A percentile compares a stretch with the other conserved stretches of the same genome.
phyloP scores from a whole-genome alignment of 176 grass and related monocot genomes.

The Triticum turgidum region DNA sequence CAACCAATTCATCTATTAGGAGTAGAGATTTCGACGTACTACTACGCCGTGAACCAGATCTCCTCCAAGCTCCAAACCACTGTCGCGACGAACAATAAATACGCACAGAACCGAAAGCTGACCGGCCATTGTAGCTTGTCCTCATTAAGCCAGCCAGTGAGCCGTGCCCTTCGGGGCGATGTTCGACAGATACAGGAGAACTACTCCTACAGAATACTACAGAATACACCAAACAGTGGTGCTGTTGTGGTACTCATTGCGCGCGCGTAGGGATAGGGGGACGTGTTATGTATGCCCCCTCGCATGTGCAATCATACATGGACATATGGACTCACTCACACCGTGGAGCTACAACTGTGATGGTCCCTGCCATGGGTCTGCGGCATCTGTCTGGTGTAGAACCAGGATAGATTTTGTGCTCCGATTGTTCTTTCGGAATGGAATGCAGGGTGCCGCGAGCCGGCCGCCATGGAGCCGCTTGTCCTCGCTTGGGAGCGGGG shows the following conservation, averaged over 20 bases:
- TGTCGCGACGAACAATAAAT: not conserved
- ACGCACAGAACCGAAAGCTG: not conserved
- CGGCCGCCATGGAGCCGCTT: too few species aligned
- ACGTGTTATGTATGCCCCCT: not conserved
- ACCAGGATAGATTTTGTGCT: constrained; percentile 14
- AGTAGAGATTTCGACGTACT: not conserved
- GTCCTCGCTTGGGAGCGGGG: not conserved
- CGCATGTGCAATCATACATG: constrained; percentile 35
- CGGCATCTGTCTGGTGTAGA: not conserved
- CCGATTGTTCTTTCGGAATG: not conserved
- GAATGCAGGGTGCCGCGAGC: too few species aligned
- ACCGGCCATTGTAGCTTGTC: not conserved
- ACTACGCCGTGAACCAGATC: not conserved
- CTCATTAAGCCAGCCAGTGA: not conserved
- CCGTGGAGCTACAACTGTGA: not conserved
- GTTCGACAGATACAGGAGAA: constrained; percentile 40
- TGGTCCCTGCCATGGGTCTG: constrained; percentile 21
- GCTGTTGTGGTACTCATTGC: not conserved
- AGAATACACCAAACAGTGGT: not conserved
- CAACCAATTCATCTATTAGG: too few species aligned
- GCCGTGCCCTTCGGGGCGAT: constrained; percentile 7
- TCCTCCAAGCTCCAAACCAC: not conserved
- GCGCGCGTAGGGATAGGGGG: not conserved
- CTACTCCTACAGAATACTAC: constrained; percentile 7
- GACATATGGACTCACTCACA: too few species aligned